A percentile compares a stretch with the other conserved stretches of the same genome.
Conservation (phyloP, 305 asterid genomes). For the Coffea humblotiana region DNA sequence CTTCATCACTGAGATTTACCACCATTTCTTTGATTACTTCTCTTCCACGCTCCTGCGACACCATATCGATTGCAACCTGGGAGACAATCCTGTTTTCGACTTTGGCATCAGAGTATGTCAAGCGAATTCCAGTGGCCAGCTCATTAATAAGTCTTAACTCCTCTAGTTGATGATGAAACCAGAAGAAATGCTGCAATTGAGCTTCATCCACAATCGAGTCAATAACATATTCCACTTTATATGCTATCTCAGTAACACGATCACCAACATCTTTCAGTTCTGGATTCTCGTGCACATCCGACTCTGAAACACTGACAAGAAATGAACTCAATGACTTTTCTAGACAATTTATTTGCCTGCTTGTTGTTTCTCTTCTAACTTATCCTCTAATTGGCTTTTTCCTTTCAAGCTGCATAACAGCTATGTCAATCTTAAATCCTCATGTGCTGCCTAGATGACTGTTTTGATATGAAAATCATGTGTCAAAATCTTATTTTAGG, state of each 20-base stretch:
- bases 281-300: not conserved
- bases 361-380: not conserved
- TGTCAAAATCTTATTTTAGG: constrained; percentile 32
- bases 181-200: constrained; percentile 4
- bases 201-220: constrained; percentile 8
- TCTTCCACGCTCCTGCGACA: too few species aligned
- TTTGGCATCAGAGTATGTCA: not conserved
- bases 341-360: not conserved
- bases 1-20: not conserved
- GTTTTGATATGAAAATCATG: not conserved
- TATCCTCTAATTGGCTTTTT: not conserved
- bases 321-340: not conserved
- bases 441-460: not conserved
- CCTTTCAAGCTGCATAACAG: not conserved
- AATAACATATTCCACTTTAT: constrained; percentile 29
- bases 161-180: constrained; percentile 9
- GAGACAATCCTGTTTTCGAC: not conserved
- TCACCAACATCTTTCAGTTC: constrained; percentile 4
- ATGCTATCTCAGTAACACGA: constrained; percentile 17
- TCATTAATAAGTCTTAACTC: constrained; percentile 12
- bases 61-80: not conserved
- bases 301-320: not conserved
- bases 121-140: not conserved
- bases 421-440: not conserved
- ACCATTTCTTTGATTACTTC: not conserved